Evolutionary conservation across 768 basidiomycete species (phyloP), one percentile per base, ranked within the genome.

Genomic region (Scleroderma bovista): DNA sequence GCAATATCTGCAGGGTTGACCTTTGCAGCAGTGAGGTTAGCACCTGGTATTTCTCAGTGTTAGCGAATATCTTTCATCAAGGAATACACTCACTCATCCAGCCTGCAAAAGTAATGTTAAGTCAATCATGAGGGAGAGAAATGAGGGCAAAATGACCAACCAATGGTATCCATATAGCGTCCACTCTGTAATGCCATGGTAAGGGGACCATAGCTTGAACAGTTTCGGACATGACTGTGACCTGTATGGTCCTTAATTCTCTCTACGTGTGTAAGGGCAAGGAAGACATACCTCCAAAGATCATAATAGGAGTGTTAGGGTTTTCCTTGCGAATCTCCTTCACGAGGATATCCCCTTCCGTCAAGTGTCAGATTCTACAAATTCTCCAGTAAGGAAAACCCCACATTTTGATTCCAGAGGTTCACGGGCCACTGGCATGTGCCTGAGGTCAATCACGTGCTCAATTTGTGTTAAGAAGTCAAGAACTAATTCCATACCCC

Each of bases 111-210:
- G 23, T 49, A 9, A 4, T 9, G 26, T 9, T 29, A 23, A 20
- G 19, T 22, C 29, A 11, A 41, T 34, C 1, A 40, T 9, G 33
- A 20, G 2, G 24, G 29, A 17, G 15, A 7, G 11, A 22, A 19
- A 2, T 16, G 4, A 22, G 24, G 19, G 17, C 3, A 17, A 26
- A 42, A 19, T 12, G 11, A 46, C 77, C 12, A 44, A 86, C 89
- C 91, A 47, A 94, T 72, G 8, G 93, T 96, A 69, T 96, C 93
- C 85, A 95, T 88, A 63, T 94, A 95, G 19, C 90, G 74, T 16
- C 93, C 88, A 55, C 88, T 86, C 59, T 92, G 87, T 52, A 93
- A 62, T 2, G 84, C 74, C 73, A 93, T 89, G 0, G 84, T 83
- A 15, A 83, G 75, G 2, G 75, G 77, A 64, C 93, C 91, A 34